Evolutionary conservation across 164 flowering plant genomes (phyloP).

Genomic region (Magnolia changhungtana): DNA sequence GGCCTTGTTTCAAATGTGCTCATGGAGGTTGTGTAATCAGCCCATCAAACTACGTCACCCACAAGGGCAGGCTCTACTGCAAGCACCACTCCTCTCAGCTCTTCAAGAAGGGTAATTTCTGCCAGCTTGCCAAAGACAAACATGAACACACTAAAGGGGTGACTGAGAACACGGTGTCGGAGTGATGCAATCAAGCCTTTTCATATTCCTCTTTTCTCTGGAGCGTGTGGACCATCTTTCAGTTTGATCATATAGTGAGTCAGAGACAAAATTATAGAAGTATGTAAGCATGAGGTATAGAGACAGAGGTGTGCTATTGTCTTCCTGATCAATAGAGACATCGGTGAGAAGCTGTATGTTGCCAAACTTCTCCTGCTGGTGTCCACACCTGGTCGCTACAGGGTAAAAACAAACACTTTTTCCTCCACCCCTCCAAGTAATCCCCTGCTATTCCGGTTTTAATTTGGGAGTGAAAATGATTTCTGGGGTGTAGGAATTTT

Average conservation of each 20-base stretch:
- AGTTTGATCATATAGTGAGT: not conserved
- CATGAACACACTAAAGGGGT: slow-evolving; percentile 38
- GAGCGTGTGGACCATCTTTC: not conserved
- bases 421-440: too few relatives aligned
- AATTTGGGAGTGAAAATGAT: not conserved
- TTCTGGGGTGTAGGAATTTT: slow-evolving; percentile 34
- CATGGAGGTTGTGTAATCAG: slow-evolving; percentile 84
- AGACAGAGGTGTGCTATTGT: not conserved
- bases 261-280: not conserved
- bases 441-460: too few relatives aligned
- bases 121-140: slow-evolving; percentile 50
- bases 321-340: slow-evolving; percentile 14
- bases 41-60: slow-evolving; percentile 80
- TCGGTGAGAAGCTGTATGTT: slow-evolving; percentile 17
- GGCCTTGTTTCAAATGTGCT: slow-evolving; percentile 76
- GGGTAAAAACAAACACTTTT: slow-evolving; percentile 3
- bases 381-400: slow-evolving; percentile 11
- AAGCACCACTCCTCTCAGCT: slow-evolving; percentile 81
- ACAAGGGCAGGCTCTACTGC: slow-evolving; percentile 71
- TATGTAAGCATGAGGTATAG: not conserved
- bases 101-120: slow-evolving; percentile 87
- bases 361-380: slow-evolving; percentile 11
- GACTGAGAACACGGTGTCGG: slow-evolving; percentile 32
- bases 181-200: slow-evolving; percentile 6
- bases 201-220: not conserved